Evolutionary conservation across 192 early-diverging fungal genomes (phyloP).

Genomic region (Podila minutissima): DNA sequence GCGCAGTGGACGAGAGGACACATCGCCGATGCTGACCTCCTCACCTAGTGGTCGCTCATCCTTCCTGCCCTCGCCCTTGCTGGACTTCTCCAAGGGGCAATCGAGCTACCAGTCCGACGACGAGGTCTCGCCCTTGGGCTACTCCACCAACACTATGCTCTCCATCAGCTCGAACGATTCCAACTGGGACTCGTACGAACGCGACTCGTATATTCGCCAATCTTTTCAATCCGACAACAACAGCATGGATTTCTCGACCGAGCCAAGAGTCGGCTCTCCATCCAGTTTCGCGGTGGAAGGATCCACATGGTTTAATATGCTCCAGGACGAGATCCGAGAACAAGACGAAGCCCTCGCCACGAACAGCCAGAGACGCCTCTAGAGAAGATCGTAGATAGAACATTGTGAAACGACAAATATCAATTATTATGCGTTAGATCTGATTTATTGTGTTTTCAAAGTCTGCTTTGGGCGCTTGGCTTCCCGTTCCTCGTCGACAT

Average conservation of each 20-base stretch:
- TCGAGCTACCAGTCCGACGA: conserved; percentile 32
- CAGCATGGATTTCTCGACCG: conserved; percentile 13
- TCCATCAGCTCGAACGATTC: conserved; percentile 42
- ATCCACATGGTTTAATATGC: conserved; percentile 33
- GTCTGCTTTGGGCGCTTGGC: too few relatives aligned
- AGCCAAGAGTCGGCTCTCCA: conserved; percentile 7
- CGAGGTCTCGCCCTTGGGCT: conserved; percentile 22
- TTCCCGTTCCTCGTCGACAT: too few relatives aligned
- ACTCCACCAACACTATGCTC: conserved; percentile 33
- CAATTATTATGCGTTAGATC: too few relatives aligned
- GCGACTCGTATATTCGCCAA: conserved; percentile 20
- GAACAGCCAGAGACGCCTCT: not conserved
- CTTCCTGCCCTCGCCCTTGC: conserved; percentile 17
- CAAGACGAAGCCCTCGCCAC: conserved; percentile 4
- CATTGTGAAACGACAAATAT: not conserved
- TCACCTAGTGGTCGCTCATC: conserved; percentile 28
- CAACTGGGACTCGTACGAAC: conserved; percentile 27
- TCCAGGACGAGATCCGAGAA: conserved; percentile 10
- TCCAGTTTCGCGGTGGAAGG: conserved; percentile 23
- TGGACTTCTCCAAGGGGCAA: conserved; percentile 46
- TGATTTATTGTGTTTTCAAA: too few relatives aligned
- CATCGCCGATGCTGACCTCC: conserved; percentile 40
- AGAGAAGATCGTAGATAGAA: not conserved
- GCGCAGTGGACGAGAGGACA: conserved; percentile 14
- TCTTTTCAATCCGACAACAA: conserved; percentile 16